Conservation (phyloP, 2,329 filamentous ascomycete genomes). For the Xylaria sp. region DNA sequence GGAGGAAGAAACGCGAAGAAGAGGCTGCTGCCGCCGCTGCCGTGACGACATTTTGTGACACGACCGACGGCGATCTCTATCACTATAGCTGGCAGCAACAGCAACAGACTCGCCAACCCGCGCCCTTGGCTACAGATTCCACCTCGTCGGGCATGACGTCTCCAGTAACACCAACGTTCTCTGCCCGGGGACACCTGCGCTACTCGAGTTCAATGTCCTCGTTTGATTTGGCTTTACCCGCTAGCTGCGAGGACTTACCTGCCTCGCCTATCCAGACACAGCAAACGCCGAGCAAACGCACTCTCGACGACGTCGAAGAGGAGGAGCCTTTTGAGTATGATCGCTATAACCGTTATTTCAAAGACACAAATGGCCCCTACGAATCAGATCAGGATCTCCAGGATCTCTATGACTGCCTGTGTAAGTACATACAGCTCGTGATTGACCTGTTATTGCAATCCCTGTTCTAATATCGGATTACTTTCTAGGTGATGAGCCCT, state of each 20-base stretch:
- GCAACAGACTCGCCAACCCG: conserved; percentile 43
- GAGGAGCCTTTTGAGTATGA: conserved; percentile 80
- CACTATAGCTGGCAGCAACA: conserved; percentile 7
- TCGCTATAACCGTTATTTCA: conserved; percentile 52
- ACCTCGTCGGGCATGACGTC: conserved; percentile 71
- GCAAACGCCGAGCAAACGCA: conserved; percentile 64
- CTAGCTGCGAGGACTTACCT: conserved; percentile 57
- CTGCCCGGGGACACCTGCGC: conserved; percentile 65
- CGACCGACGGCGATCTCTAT: conserved; percentile 43
- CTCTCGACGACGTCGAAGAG: conserved; percentile 81
- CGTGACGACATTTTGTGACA: conserved; percentile 24
- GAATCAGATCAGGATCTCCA: conserved; percentile 51
- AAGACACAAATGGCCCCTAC: conserved; percentile 45
- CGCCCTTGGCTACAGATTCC: conserved; percentile 49
- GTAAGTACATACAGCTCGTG: conserved; percentile 58
- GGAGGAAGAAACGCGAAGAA: conserved; percentile 39
- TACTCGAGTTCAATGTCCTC: conserved; percentile 81
- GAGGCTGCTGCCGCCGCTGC: conserved; percentile 35
- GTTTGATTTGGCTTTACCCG: conserved; percentile 64
- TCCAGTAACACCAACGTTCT: conserved; percentile 74
- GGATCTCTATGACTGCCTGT: conserved; percentile 71
- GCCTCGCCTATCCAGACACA: conserved; percentile 54
- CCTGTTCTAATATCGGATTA: conserved; percentile 3
- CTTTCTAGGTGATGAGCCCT: conserved; percentile 61
- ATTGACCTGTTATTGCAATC: not conserved